Base-by-base conservation (phyloP, 768 basidiomycete genomes). In the Pilatotrama ljubarskyi region DNA sequence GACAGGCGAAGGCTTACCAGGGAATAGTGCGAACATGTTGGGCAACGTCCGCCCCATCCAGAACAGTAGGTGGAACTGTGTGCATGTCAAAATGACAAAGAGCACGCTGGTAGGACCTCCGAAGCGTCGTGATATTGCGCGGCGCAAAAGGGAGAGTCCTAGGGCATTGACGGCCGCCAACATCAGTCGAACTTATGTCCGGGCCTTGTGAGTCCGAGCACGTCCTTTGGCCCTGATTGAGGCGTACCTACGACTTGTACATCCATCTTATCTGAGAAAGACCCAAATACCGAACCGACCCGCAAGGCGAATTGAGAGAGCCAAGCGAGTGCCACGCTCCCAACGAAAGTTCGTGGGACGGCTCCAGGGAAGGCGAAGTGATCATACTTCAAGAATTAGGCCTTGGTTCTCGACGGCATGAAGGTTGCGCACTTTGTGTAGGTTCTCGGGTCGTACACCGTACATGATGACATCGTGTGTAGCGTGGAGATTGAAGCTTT, bases 21-120 rank as follows among this genome's bases (percentile, higher is more conserved):
- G 84, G 2, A 90, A 76, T 17, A 95, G 75, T 3, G 94, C 94
- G 62, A 95, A 86, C 87, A 94, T 96, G 71, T 98, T 99, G 1
- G 97, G 96, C 7, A 98, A 73, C 0, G 96, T 97, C 54, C 97
- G 76, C 2, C 94, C 87, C 80, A 94, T 91, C 88, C 93, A 98
- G 72, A 93, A 99, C 7, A 87, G 87, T 5, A 95, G 69, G 70
- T 98, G 97, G 69, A 97, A 98, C 69, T 96, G 94, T 0, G 88
- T 84, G 64, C 84, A 80, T 3, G 85, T 85, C n/a, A 97, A 70
- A 0, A 95, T 62, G 1, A 82, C 72, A 70, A 88, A 96, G 66
- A 84, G 78, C 15, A 80, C 67, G 14, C 84, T 77, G 0, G 86
- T 80, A 3, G 72, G 69, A 1, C 76, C 72, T 15, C 91, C 93